Base-by-base conservation (phyloP, 371 early-diverging fungal species). In the Rhizopus microsporus region DNA sequence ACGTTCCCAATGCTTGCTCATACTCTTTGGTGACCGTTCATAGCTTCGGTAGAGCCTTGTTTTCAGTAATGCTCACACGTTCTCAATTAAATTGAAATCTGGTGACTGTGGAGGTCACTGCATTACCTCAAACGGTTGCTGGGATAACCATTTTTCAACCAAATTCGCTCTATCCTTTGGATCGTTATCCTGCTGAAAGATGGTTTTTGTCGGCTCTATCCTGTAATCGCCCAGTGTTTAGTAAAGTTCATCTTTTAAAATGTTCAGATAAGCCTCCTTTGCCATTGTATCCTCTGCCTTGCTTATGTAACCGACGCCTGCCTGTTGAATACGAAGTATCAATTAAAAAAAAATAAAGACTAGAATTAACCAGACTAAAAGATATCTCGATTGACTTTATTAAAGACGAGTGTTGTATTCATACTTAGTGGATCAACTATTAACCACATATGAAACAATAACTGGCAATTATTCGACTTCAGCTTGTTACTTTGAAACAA, bases 31-130 rank as follows among this genome's bases (percentile, higher is more conserved):
- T 15, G 31, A 16, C 10, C 44, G 16, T 16, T 33, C 35, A 43
- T 64, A 47, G 15, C 5, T 10, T 32, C 39, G 23, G 23, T 23
- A 23, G 23, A 65, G 60, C 31, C 34, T 17, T 29, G 15, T 38
- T 44, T 70, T 54, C 4, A 70, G 42, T 16, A 63, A 42, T 9
- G 49, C 34, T 60, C 47, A 47, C 29, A 47, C 29, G 47, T 47
- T 47, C 61, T 72, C 77, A 37, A 77, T 72, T 0, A 63, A 71
- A 38, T 70, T 72, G 5, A 72, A 46, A 39, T 77, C 68, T 4
- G 64, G 65, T 4, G 71, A 72, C 47, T 72, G 68, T 7, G 71
- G 50, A 30, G 73, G 71, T 71, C 67, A 72, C 6, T 59, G 40
- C n/a, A 76, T 46, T 4, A 66, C 50, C 33, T 37, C 33, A 46